Conservation (phyloP, 768 basidiomycete species). For the Trametes maxima region DNA sequence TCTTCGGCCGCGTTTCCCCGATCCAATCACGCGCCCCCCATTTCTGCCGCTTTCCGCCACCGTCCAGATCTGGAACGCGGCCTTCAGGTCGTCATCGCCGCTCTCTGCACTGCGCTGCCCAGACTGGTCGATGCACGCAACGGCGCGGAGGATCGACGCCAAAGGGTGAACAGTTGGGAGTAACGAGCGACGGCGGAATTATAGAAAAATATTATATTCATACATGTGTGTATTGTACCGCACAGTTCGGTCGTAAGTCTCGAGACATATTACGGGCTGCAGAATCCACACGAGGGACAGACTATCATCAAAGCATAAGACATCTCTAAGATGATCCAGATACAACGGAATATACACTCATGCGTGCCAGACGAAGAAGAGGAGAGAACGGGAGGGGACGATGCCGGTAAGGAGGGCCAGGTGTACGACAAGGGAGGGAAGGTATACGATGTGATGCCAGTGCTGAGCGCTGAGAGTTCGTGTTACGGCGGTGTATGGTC, state of each 20-base stretch:
- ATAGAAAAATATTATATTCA: slow-evolving; percentile 16
- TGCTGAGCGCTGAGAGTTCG: neutral
- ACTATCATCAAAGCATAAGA: slow-evolving; percentile 22
- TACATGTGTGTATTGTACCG: slow-evolving; percentile 21
- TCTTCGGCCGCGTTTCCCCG: slow-evolving; percentile 25
- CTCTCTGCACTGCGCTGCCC: neutral
- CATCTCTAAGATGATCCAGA: slow-evolving; percentile 18
- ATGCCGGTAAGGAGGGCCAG: too few relatives aligned
- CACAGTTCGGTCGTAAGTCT: slow-evolving; percentile 7
- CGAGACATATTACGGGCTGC: slow-evolving; percentile 8
- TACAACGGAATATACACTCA: slow-evolving; percentile 20
- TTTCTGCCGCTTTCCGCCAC: slow-evolving; percentile 17
- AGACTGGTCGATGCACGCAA: neutral
- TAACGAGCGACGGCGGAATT: neutral
- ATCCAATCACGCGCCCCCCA: slow-evolving; percentile 23
- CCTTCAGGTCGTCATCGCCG: slow-evolving; percentile 9
- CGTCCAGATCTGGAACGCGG: slow-evolving; percentile 14
- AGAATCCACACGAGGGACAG: slow-evolving; percentile 15
- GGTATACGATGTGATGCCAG: neutral
- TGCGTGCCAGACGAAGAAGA: slow-evolving; percentile 3
- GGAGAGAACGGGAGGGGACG: neutral
- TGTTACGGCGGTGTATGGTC: neutral
- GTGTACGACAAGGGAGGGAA: neutral
- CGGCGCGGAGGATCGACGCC: neutral
- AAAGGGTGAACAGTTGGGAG: too few relatives aligned